Evolutionary conservation across 2,329 filamentous ascomycete genomes (phyloP).

Genomic region (Phaeosphaeriaceae sp.): DNA sequence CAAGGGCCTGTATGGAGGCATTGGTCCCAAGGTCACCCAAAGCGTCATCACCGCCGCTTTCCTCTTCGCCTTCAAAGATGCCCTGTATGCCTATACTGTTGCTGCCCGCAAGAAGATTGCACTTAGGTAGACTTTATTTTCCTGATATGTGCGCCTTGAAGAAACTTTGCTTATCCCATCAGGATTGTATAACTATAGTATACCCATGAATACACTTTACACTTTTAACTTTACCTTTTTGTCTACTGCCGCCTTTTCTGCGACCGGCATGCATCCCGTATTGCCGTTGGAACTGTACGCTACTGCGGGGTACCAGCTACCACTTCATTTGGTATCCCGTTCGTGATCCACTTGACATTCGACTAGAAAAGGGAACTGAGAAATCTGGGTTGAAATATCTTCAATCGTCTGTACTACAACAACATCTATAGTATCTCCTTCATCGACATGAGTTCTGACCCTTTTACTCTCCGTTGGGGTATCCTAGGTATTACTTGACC

Average conservation of each 20-base stretch:
- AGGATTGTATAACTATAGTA: conserved; percentile 1
- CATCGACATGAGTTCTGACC: conserved; percentile 10
- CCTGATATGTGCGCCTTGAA: no score
- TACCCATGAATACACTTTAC: conserved; percentile 68
- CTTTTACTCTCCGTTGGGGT: conserved; percentile 32
- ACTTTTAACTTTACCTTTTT: conserved; percentile 41
- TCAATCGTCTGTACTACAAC: no score
- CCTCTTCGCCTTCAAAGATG: conserved; percentile 97
- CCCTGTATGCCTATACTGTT: conserved; percentile 83
- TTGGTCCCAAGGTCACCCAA: conserved; percentile 95
- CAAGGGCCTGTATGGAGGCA: conserved; percentile 89
- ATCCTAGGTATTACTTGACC: conserved; percentile 24
- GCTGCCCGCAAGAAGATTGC: conserved; percentile 62
- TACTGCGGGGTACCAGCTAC: conserved; percentile 4
- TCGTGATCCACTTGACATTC: no score
- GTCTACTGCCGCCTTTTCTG: background rate
- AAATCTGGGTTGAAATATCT: no score
- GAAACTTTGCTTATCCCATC: background rate
- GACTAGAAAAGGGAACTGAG: no score
- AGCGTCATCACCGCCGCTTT: conserved; percentile 96
- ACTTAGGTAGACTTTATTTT: conserved; percentile 50
- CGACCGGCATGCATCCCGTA: conserved; percentile 11
- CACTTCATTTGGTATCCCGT: background rate
- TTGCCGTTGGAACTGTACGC: conserved; percentile 8
- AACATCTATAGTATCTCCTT: no score